phyloP scores from a whole-genome alignment of 2,329 filamentous ascomycete species.

The Bertia moriformis region DNA sequence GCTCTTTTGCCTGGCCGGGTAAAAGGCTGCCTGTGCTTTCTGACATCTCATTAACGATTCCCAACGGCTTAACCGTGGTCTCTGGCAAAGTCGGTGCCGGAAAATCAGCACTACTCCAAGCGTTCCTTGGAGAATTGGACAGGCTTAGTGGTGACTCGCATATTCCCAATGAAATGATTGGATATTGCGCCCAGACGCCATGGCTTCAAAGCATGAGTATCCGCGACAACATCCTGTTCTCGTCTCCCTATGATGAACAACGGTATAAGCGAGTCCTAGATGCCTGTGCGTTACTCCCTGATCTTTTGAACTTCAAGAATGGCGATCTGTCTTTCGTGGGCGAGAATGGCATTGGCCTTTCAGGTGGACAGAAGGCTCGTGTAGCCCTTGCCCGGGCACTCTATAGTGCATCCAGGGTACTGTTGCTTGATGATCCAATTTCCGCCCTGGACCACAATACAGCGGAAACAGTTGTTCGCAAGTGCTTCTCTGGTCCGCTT shows the following conservation, averaged over 20 bases:
- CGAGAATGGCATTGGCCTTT: conserved; percentile 45
- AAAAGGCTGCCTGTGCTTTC: conserved; percentile 36
- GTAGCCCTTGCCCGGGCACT: conserved; percentile 45
- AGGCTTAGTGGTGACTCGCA: conserved; percentile 30
- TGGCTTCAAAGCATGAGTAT: conserved; percentile 61
- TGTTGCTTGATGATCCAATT: conserved; percentile 43
- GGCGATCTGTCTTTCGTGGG: conserved; percentile 48
- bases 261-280: conserved; percentile 57
- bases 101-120: conserved; percentile 46
- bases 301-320: conserved; percentile 46
- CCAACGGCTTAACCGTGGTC: conserved; percentile 40
- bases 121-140: conserved; percentile 43
- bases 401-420: conserved; percentile 35
- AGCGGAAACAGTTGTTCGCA: conserved; percentile 42
- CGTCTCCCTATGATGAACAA: conserved; percentile 50
- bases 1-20: conserved; percentile 68
- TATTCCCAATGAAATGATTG: conserved; percentile 38
- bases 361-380: conserved; percentile 44
- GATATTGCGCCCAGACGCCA: conserved; percentile 50
- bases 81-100: conserved; percentile 50
- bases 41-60: conserved; percentile 36
- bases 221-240: conserved; percentile 54
- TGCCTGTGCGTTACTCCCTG: conserved; percentile 43
- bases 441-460: conserved; percentile 51
- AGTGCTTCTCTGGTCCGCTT: conserved; percentile 37